Evolutionary conservation across 2,329 filamentous ascomycete species (phyloP), one percentile per base, ranked within the genome.

Genomic region (Talaromyces sp.): DNA sequence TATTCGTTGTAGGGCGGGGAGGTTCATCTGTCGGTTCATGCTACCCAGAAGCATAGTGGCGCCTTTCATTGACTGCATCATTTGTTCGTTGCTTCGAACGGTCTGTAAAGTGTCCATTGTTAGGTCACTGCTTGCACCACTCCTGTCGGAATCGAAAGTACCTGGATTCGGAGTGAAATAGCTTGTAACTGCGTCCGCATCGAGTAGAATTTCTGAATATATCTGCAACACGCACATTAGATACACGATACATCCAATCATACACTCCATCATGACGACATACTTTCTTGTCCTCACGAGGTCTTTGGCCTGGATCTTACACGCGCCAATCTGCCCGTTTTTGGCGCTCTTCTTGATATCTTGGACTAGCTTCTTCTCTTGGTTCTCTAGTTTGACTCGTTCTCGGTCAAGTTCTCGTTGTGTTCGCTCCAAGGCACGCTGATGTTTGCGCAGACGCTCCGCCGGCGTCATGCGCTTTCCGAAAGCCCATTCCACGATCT

Each of bases 31-130:
- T 69, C 91, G 87, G 79, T 99, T 99, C 95, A 99, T 99, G 81
- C 91, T 96, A 63, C 93, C 93, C 8, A 99, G 83, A 2, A 97
- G 89, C 79, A 90, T 88, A 1, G 95, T 98, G 4, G 95, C 95
- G 39, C 95, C 95, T 79, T 97, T 99, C 95, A 99, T 98, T 9
- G 93, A 95, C 79, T 97, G 92, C 93, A 97, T 97, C 95, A 99
- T 99, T 79, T 98, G 94, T 78, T 99, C 95, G 78, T 99, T 99
- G 70, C 93, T 97, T 69, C 95, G 89, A 69, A 98, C 94, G 59
- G 95, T 99, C 92, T 97, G 72, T 22, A n/a, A 37, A 1, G n/a
- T 11, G 39, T 11, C 19, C 10, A 58, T n/a, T 3, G 45, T 66
- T 19, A 66, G 61, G 19, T n/a, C 6, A 50, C 14, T 3, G 7